Evolutionary conservation across 768 basidiomycete species (phyloP).

Genomic region (Naganishia onofrii): DNA sequence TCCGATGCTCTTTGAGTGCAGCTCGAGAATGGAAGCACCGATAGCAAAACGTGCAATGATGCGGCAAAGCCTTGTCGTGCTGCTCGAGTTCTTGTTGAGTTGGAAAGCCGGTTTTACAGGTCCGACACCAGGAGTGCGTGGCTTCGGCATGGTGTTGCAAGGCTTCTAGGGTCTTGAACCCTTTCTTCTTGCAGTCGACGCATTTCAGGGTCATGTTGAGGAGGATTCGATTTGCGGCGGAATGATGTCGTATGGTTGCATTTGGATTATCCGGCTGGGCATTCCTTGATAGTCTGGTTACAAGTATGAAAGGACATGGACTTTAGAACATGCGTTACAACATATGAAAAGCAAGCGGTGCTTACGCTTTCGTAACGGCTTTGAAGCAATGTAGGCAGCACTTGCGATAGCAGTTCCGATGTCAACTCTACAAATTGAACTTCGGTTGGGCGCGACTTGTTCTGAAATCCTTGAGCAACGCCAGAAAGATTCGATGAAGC

Average conservation of each 20-base stretch:
- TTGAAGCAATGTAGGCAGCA: too few species aligned
- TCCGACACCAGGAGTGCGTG: neutral
- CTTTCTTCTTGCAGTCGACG: slow-evolving; percentile 19
- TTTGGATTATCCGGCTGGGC: neutral
- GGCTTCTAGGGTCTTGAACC: neutral
- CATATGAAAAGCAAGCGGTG: too few species aligned
- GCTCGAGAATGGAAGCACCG: neutral
- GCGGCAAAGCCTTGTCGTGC: neutral
- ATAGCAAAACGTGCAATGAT: neutral
- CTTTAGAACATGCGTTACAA: too few species aligned
- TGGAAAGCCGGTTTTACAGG: neutral
- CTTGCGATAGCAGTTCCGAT: too few species aligned
- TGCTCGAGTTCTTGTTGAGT: neutral
- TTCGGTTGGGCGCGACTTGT: too few species aligned
- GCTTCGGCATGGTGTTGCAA: slow-evolving; percentile 8
- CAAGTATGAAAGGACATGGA: too few species aligned
- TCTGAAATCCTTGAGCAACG: too few species aligned
- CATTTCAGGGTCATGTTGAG: slow-evolving; percentile 14
- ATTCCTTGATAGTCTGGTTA: neutral
- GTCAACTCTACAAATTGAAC: too few species aligned
- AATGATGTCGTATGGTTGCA: neutral
- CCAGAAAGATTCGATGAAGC: too few species aligned
- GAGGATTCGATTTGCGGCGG: neutral
- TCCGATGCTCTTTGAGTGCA: neutral
- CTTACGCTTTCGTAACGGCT: too few species aligned